A percentile compares a stretch with the other conserved stretches of the same genome.
phyloP scores from a whole-genome alignment of 768 basidiomycete species.

The Mycena polygramma region DNA sequence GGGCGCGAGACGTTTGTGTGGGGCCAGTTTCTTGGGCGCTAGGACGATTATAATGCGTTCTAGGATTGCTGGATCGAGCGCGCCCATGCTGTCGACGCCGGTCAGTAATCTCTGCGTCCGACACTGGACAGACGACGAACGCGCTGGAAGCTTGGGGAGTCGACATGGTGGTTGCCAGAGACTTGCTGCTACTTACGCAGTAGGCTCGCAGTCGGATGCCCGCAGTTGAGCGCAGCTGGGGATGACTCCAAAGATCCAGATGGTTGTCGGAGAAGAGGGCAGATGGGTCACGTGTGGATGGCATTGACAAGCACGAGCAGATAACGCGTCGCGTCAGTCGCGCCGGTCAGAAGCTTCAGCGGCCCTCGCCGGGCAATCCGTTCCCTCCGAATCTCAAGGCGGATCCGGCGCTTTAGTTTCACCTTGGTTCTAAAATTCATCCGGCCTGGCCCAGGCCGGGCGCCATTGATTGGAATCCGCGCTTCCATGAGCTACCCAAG shows the following conservation, averaged over 20 bases:
- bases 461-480: too few relatives aligned
- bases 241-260: neutral
- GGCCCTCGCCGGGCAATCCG: too few relatives aligned
- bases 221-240: slow-evolving; percentile 14
- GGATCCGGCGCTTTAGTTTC: too few relatives aligned
- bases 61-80: slow-evolving; percentile 22
- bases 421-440: too few relatives aligned
- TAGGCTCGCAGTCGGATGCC: slow-evolving; percentile 5
- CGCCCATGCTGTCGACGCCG: neutral
- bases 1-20: slow-evolving; percentile 29
- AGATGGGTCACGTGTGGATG: slow-evolving; percentile 2
- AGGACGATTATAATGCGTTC: slow-evolving; percentile 24
- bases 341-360: too few relatives aligned
- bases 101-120: neutral
- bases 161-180: slow-evolving; percentile 14
- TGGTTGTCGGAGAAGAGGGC: neutral
- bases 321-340: slow-evolving; percentile 5
- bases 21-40: slow-evolving; percentile 31
- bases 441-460: too few relatives aligned
- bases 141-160: neutral
- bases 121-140: neutral
- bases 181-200: neutral
- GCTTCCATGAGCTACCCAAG: too few relatives aligned
- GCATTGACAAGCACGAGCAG: neutral
- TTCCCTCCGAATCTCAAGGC: too few relatives aligned